A percentile compares a stretch with the other conserved stretches of the same genome.
phyloP scores from a whole-genome alignment of 805 yeast genomes.

The Kazachstania taianensis region DNA sequence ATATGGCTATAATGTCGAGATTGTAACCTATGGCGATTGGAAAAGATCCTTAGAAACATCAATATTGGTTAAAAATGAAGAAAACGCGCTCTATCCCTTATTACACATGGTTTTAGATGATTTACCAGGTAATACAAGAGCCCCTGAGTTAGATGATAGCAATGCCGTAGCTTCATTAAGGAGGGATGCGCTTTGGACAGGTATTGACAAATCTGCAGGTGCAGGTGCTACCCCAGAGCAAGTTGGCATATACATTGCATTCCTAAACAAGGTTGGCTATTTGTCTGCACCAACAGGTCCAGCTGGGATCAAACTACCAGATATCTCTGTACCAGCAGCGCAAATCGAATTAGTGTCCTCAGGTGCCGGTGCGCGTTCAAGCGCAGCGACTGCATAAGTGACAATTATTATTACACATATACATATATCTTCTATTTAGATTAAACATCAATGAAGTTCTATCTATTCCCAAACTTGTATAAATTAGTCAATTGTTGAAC shows the following conservation, averaged over 20 bases:
- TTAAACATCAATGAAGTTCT: not conserved
- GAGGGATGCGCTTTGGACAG: conserved; percentile 52
- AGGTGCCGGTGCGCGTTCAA: conserved; percentile 70
- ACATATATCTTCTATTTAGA: not conserved
- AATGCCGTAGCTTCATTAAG: conserved; percentile 67
- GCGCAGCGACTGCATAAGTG: conserved; percentile 36
- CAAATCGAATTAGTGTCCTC: conserved; percentile 47
- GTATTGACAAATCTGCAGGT: conserved; percentile 58
- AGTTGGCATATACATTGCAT: conserved; percentile 69
- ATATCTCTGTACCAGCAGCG: conserved; percentile 42
- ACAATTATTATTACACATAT: not conserved
- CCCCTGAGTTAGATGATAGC: conserved; percentile 87
- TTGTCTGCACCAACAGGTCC: conserved; percentile 48
- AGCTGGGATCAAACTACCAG: conserved; percentile 44
- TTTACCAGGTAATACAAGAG: conserved; percentile 81
- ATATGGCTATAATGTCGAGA: conserved; percentile 63
- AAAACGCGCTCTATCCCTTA: conserved; percentile 84
- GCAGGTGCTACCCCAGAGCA: conserved; percentile 60
- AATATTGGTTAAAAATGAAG: conserved; percentile 64
- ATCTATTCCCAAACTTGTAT: not conserved
- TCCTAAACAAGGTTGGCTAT: conserved; percentile 71
- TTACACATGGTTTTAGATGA: conserved; percentile 90
- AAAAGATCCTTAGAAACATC: conserved; percentile 60
- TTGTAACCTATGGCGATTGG: conserved; percentile 71
- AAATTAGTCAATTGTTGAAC: conserved; percentile 56